Percentiles rank a stretch among this genome's conserved stretches.
These are phyloP conservation scores for Plasmodium knowlesi DNA, from an alignment of 169 alveolate genomes.

Conservation along the genomic window DNA sequence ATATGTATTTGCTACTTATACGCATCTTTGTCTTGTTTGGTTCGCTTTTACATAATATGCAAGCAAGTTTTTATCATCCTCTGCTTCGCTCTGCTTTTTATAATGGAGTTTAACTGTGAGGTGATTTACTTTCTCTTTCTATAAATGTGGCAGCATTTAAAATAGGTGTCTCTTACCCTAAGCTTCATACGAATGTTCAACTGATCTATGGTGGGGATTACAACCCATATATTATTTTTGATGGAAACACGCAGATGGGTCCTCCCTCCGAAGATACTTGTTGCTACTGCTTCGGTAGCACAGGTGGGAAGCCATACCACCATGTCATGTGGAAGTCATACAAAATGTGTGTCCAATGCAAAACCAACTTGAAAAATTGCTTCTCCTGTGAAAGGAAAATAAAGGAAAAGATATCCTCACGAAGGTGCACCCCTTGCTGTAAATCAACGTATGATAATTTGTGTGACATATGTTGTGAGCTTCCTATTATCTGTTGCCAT, in stretches of 20 bases:
- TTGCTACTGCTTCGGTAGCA: not conserved
- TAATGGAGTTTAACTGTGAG: not conserved
- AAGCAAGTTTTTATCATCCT: not conserved
- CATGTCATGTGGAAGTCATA: constrained; percentile 30
- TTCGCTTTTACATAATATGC: not conserved
- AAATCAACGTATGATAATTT: not conserved
- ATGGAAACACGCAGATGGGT: not conserved
- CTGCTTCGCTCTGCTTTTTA: not conserved
- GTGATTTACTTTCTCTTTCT: not conserved
- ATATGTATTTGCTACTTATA: not conserved
- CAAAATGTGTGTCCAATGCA: constrained; percentile 16
- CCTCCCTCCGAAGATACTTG: not conserved
- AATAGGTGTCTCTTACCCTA: not conserved
- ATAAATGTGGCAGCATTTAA: not conserved
- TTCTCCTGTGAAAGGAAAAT: constrained; percentile 45
- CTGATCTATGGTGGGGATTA: not conserved
- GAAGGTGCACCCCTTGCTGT: constrained; percentile 5
- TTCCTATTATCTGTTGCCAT: constrained; percentile 17
- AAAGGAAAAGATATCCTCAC: not conserved
- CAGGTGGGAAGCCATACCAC: not conserved
- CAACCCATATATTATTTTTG: not conserved
- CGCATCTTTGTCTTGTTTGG: not conserved
- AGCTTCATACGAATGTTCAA: not conserved
- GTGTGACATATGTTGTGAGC: constrained; percentile 17
- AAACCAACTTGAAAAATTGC: constrained; percentile 18